Conservation (phyloP, 169 alveolate species). For the Plasmodium berghei region DNA sequence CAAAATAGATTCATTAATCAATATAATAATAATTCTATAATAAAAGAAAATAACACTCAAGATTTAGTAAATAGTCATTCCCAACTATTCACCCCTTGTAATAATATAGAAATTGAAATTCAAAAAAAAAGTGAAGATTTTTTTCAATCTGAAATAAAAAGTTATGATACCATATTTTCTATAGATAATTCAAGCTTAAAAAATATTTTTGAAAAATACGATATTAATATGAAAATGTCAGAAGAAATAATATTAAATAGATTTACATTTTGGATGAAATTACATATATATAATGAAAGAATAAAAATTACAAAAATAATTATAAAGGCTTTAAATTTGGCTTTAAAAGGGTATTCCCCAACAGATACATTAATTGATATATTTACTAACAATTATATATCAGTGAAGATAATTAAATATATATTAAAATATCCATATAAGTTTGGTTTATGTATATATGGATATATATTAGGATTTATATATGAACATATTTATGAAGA, state of each 20-base stretch:
- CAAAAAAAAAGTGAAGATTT: neutral
- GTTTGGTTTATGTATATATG: conserved; percentile 83
- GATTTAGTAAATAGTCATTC: neutral
- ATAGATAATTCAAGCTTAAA: neutral
- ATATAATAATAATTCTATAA: neutral
- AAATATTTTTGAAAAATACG: conserved; percentile 20
- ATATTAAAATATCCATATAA: conserved; percentile 78
- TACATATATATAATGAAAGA: conserved; percentile 61
- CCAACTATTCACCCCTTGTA: neutral
- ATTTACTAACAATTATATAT: conserved; percentile 64
- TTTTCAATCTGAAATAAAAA: neutral
- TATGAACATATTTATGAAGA: conserved; percentile 85
- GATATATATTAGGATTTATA: conserved; percentile 80
- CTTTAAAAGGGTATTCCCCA: conserved; percentile 71
- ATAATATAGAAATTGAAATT: neutral
- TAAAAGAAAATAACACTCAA: neutral
- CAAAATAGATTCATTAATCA: neutral
- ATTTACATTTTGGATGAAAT: conserved; percentile 52
- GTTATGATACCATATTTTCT: conserved; percentile 26
- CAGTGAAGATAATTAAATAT: conserved; percentile 74
- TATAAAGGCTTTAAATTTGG: conserved; percentile 58
- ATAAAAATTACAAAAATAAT: conserved; percentile 60
- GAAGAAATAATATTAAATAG: conserved; percentile 49
- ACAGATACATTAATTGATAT: conserved; percentile 70
- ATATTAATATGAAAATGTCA: conserved; percentile 23